Base-by-base conservation (phyloP, 352 stramenopile species). In the Phytopythium sindhum region DNA sequence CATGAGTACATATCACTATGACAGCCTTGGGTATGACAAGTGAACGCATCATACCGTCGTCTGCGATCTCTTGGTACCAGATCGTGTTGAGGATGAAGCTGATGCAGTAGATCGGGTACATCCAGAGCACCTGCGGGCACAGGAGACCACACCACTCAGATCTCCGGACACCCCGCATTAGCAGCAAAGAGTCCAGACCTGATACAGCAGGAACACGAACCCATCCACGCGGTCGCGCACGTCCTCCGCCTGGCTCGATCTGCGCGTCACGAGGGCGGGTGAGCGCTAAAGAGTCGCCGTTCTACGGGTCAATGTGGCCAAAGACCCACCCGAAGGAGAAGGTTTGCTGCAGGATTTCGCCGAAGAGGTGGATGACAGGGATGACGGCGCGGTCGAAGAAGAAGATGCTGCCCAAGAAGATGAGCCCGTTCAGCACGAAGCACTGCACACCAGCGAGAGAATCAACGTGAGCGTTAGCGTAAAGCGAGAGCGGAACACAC, bases 21-120 rank as follows among this genome's bases (percentile, higher is more conserved):
- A n/a, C 2, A 45, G n/a, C n/a, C n/a, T n/a, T 45, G 39, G 39
- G 9, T 15, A n/a, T 45, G 6, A 8, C 17, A 45, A 61, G 37
- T 53, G n/a, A 61, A 21, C 31, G 50, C 9, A 11, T 65, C 62
- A n/a, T 60, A 95, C 87, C 87, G 64, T 96, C 86, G 53, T 96
- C 87, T 1, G 87, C 87, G 56, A 96, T 94, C 70, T 96, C 87
- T 75, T 96, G 87, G 70, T 96, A 96, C 87, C 87, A 96, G 74
- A 96, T 96, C 19, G 87, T 94, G 67, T 96, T 96, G 63, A 96
- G 69, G 64, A 96, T 96, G 69, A 96, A 96, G 72, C 87, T 96
- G 69, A 96, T 93, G 74, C 84, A 93, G 75, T 96, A 96, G 69
- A 96, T 96, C 48, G 87, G 87, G 66, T 96, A 96, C 86, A 96